These are phyloP conservation scores for Crepidotus variabilis DNA, from an alignment of 768 basidiomycete genomes.

Conservation along the genomic window DNA sequence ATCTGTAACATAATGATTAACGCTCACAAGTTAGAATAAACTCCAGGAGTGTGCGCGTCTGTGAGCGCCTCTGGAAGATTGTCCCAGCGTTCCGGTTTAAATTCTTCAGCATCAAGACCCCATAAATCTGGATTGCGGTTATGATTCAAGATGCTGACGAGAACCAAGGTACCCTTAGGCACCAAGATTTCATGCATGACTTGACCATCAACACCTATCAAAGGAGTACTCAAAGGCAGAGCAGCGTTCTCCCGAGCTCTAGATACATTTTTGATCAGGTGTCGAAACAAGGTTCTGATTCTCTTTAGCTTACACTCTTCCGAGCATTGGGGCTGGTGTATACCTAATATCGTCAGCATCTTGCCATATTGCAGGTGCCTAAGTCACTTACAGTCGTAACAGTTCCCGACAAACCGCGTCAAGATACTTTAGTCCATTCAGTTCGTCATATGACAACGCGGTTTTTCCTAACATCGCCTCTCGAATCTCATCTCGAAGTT, in stretches of 20 bases:
- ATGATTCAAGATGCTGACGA: conserved; percentile 30
- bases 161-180: conserved; percentile 33
- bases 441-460: conserved; percentile 31
- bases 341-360: no score
- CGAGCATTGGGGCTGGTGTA: conserved; percentile 17
- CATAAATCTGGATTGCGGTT: no score
- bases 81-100: conserved; percentile 44
- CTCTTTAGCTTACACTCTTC: conserved; percentile 16
- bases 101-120: conserved; percentile 40
- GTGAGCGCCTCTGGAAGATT: conserved; percentile 8
- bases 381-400: conserved; percentile 32
- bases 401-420: conserved; percentile 39
- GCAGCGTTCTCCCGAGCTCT: conserved; percentile 22
- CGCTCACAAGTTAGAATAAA: no score
- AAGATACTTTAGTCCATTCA: conserved; percentile 32
- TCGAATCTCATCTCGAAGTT: conserved; percentile 30
- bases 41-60: conserved; percentile 13
- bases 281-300: neutral
- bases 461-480: conserved; percentile 20
- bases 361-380: no score
- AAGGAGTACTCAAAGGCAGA: conserved; percentile 29
- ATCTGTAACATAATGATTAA: conserved; percentile 10
- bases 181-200: conserved; percentile 33
- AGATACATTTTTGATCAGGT: conserved; percentile 8
- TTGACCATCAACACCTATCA: conserved; percentile 33